Evolutionary conservation across 2,329 filamentous ascomycete genomes (phyloP), one percentile per base, ranked within the genome.

Genomic region (Tympanopsis confertula): DNA sequence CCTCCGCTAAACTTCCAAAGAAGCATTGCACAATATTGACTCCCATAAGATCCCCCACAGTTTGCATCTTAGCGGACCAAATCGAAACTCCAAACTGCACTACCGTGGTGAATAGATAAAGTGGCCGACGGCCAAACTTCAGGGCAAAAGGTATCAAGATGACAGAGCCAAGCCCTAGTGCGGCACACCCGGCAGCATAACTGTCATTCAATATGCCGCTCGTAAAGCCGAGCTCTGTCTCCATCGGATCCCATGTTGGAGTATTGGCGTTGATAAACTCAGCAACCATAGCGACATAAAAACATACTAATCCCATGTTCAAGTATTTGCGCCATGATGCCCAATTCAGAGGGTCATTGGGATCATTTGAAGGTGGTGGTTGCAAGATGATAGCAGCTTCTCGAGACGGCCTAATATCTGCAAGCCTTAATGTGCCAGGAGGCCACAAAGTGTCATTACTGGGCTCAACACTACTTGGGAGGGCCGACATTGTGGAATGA

Each of bases 131-230:
- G 2, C 63, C 62, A 38, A 52, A 65, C 33, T 62, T 63, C 32
- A 59, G 45, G 1, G 58, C 56, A 24, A 66, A 58, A 1, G 62
- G 61, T 2, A 63, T 54, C 24, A 65, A 47, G 4, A 65, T 14
- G 2, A 64, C 29, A 10, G 49, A 51, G 2, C 62, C 60, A 5
- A 65, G 36, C 15, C 53, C 55, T 1, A 66, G 46, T 1, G 50
- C 49, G 3, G 52, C 63, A 35, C 50, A 62, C 5, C 54, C 56
- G 1, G 58, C 54, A 1, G 63, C 66, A 36, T 57, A 61, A 5
- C 54, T 57, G 39, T 63, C 54, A 32, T 65, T 67, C 29, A 69
- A 45, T 0, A 57, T 45, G 1, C 45, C 49, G 28, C 49, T 54
- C 39, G 47, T 56, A 49, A 66, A 58, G 24, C 55, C 53, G 1